Conservation (phyloP, 441 rosid species). For the Aleurites moluccanus region DNA sequence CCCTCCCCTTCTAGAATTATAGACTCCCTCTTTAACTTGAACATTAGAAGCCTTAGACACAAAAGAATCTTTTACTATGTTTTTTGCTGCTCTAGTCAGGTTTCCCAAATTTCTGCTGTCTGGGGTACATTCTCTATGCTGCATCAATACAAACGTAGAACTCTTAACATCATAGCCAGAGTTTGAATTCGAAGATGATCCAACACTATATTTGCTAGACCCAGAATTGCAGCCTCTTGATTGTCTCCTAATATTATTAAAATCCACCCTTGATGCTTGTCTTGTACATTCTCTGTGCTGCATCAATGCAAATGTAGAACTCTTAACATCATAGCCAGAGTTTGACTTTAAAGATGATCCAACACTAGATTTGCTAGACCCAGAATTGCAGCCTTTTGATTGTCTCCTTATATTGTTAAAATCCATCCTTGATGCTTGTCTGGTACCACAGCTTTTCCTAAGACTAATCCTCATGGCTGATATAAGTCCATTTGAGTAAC, state of each 20-base stretch:
- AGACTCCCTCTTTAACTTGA: constrained; percentile 24
- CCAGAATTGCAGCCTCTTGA: constrained; percentile 40
- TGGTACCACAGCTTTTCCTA: constrained; percentile 49
- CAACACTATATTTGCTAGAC: constrained; percentile 55
- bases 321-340: too few species aligned
- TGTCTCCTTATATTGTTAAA: too few species aligned
- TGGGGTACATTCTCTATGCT: constrained; percentile 36
- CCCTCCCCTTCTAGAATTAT: constrained; percentile 22
- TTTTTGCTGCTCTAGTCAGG: constrained; percentile 29
- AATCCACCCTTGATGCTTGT: constrained; percentile 48
- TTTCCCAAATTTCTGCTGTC: constrained; percentile 38
- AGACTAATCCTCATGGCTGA: constrained; percentile 40
- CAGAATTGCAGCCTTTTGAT: too few species aligned
- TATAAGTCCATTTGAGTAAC: constrained; percentile 39
- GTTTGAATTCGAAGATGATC: constrained; percentile 46
- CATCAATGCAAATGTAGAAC: constrained; percentile 18
- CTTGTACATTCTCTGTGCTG: constrained; percentile 40
- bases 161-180: constrained; percentile 21
- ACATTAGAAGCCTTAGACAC: constrained; percentile 25
- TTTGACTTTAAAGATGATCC: too few species aligned
- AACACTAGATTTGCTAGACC: too few species aligned
- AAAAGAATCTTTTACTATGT: constrained; percentile 25
- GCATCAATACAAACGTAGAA: constrained; percentile 19
- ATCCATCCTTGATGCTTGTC: constrained; percentile 51
- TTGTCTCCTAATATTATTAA: constrained; percentile 23